Percentiles rank a stretch among this genome's conserved stretches.
These are phyloP conservation scores for Ogataea paradorogensis DNA, from an alignment of 805 yeast genomes.

Conservation along the genomic window DNA sequence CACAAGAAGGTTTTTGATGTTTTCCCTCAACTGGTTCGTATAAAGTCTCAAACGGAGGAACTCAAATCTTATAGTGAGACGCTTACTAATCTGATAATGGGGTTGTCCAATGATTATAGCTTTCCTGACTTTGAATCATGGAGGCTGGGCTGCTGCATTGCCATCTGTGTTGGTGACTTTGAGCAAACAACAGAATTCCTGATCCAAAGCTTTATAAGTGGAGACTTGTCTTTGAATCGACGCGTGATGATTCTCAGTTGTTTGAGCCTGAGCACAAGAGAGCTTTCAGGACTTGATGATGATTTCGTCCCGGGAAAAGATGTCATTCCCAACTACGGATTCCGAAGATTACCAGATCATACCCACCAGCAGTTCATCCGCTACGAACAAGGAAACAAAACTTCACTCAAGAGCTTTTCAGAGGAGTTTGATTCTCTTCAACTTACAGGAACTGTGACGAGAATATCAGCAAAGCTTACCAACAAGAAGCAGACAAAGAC, in stretches of 20 bases:
- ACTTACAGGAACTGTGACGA: slow-evolving; percentile 39
- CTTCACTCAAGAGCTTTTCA: slow-evolving; percentile 8
- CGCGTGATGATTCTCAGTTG: slow-evolving; percentile 67
- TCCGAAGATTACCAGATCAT: slow-evolving; percentile 42
- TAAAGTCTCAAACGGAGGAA: slow-evolving; percentile 64
- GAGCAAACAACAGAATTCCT: slow-evolving; percentile 43
- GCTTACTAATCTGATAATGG: slow-evolving; percentile 49
- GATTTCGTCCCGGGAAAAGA: slow-evolving; percentile 40
- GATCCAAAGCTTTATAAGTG: slow-evolving; percentile 49
- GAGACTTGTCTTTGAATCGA: slow-evolving; percentile 81
- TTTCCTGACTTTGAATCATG: slow-evolving; percentile 60
- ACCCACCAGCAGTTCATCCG: slow-evolving; percentile 43
- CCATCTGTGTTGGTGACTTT: slow-evolving; percentile 53
- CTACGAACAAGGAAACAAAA: slow-evolving; percentile 12
- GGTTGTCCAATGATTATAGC: slow-evolving; percentile 55
- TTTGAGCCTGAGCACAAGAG: slow-evolving; percentile 69
- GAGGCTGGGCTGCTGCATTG: slow-evolving; percentile 61
- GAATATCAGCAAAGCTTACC: slow-evolving; percentile 39
- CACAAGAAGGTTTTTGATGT: slow-evolving; percentile 45
- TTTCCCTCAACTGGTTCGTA: slow-evolving; percentile 61
- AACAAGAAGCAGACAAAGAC: slow-evolving; percentile 14
- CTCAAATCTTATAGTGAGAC: slow-evolving; percentile 55
- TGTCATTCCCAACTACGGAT: slow-evolving; percentile 24
- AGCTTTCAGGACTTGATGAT: slow-evolving; percentile 62
- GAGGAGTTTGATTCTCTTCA: slow-evolving; percentile 19